Conservation (phyloP, 352 stramenopile species). For the Phytophthora cryptogea region DNA sequence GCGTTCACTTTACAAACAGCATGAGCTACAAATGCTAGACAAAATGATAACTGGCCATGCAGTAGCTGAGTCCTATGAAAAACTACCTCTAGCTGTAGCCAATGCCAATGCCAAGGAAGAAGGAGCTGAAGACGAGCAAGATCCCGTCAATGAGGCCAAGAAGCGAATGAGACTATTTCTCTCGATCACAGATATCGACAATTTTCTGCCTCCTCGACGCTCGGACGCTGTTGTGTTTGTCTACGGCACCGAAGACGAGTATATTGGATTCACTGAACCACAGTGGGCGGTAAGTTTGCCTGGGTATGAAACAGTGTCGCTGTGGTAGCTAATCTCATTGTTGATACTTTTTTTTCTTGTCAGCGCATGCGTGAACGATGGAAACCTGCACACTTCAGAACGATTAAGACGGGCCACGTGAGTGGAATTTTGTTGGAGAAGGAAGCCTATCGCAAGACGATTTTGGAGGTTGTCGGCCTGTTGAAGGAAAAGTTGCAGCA, state of each 20-base stretch:
- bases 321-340: neutral
- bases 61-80: slow-evolving; percentile 32
- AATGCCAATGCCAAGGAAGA: slow-evolving; percentile 5
- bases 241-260: slow-evolving; percentile 77
- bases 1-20: slow-evolving; percentile 67
- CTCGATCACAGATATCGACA: slow-evolving; percentile 85
- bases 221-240: slow-evolving; percentile 79
- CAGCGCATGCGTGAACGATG: slow-evolving; percentile 65
- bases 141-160: slow-evolving; percentile 71
- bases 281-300: slow-evolving; percentile 55
- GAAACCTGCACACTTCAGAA: slow-evolving; percentile 57
- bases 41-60: slow-evolving; percentile 61
- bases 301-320: neutral
- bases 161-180: slow-evolving; percentile 79
- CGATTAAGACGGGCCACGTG: slow-evolving; percentile 74
- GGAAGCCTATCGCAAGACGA: slow-evolving; percentile 69
- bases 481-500: slow-evolving; percentile 28
- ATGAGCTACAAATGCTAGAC: slow-evolving; percentile 69
- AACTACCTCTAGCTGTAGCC: neutral
- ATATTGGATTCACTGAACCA: slow-evolving; percentile 63
- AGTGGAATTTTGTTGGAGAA: slow-evolving; percentile 81
- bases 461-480: slow-evolving; percentile 59
- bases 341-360: neutral
- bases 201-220: slow-evolving; percentile 66
- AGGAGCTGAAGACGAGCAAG: slow-evolving; percentile 21